phyloP scores from a whole-genome alignment of 805 yeast genomes.

The Zygoascus ofunaensis region DNA sequence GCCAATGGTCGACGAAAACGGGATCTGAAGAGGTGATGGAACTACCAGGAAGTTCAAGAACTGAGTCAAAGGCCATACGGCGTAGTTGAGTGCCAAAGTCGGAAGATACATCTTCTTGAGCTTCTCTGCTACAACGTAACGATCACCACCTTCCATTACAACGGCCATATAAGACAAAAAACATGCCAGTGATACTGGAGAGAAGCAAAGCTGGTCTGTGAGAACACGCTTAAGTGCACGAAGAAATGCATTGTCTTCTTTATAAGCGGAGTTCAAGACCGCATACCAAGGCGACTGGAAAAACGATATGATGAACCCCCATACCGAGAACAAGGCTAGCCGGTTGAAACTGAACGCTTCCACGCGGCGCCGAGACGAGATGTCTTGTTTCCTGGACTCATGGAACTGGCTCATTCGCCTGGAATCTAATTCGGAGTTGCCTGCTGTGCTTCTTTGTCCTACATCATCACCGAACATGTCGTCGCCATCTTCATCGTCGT shows the following conservation, averaged over 20 bases:
- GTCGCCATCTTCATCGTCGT: conserved; percentile 11
- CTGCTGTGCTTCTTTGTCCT: background rate
- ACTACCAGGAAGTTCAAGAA: conserved; percentile 62
- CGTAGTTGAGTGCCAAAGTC: conserved; percentile 69
- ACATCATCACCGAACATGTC: background rate
- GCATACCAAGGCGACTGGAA: conserved; percentile 85
- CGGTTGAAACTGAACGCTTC: conserved; percentile 54
- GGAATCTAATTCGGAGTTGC: background rate
- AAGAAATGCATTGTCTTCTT: conserved; percentile 61
- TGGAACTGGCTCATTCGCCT: conserved; percentile 1
- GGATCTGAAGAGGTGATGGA: conserved; percentile 80
- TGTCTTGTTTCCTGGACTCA: background rate
- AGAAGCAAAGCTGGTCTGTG: conserved; percentile 82
- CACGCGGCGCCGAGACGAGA: conserved; percentile 1
- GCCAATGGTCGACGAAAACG: conserved; percentile 79
- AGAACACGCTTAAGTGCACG: conserved; percentile 79
- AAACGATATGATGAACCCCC: conserved; percentile 82
- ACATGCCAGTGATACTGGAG: conserved; percentile 72
- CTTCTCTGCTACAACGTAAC: conserved; percentile 54
- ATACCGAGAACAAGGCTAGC: conserved; percentile 66
- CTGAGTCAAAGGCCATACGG: conserved; percentile 88
- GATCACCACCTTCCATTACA: conserved; percentile 65
- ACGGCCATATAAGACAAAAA: conserved; percentile 81
- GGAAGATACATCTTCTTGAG: conserved; percentile 48
- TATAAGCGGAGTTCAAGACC: conserved; percentile 66